Percentiles rank a stretch among this genome's conserved stretches.
phyloP scores from a whole-genome alignment of 2,329 filamentous ascomycete species.

The Fusarium tjaetaba region DNA sequence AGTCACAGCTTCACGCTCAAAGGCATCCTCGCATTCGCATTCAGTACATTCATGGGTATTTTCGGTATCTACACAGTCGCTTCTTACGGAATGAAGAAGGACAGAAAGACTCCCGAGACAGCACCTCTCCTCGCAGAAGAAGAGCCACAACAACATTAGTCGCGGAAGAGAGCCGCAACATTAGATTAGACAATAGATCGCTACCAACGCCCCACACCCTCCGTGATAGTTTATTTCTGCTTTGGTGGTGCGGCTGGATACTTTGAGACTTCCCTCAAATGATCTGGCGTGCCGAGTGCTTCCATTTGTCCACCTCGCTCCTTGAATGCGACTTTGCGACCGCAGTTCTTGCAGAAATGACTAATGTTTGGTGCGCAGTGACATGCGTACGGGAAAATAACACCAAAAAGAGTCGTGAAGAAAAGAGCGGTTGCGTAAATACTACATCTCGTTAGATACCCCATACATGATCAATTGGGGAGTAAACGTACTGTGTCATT shows the following conservation, averaged over 20 bases:
- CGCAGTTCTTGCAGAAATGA: conserved; percentile 41
- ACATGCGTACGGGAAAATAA: conserved; percentile 35
- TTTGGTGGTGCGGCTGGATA: conserved; percentile 24
- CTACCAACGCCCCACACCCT: conserved; percentile 5
- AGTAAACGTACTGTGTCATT: conserved; percentile 38
- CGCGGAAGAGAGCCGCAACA: not conserved
- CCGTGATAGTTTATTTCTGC: not conserved
- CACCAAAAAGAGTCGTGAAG: conserved; percentile 39
- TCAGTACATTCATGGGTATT: conserved; percentile 75
- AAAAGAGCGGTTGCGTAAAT: conserved; percentile 34
- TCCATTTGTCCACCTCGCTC: conserved; percentile 27
- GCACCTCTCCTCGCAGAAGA: conserved; percentile 37
- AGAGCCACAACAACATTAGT: not conserved
- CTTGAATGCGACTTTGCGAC: conserved; percentile 39
- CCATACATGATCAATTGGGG: too few species aligned
- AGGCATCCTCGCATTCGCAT: conserved; percentile 79
- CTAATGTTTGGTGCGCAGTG: conserved; percentile 39
- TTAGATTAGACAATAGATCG: conserved; percentile 15
- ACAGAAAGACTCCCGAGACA: conserved; percentile 32
- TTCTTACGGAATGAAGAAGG: conserved; percentile 65
- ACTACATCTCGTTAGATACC: not conserved
- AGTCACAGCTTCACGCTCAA: conserved; percentile 67
- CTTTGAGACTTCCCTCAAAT: conserved; percentile 39
- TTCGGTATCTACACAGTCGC: conserved; percentile 73
- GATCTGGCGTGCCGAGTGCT: conserved; percentile 41